phyloP scores from a whole-genome alignment of 2,329 filamentous ascomycete genomes.

The Aureobasidium uvarum region DNA sequence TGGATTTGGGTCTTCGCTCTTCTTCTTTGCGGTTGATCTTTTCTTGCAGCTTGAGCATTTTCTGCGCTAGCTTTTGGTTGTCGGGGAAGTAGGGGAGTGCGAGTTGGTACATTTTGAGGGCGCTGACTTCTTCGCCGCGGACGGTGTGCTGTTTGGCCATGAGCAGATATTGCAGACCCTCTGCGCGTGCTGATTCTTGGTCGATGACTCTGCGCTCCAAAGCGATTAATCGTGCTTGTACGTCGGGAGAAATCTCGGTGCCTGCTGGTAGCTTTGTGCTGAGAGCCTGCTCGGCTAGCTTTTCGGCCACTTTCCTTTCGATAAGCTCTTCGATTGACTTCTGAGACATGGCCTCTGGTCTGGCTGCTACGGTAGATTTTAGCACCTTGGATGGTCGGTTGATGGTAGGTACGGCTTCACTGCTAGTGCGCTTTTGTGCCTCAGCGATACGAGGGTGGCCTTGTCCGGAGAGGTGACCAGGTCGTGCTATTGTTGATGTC shows the following conservation, averaged over 20 bases:
- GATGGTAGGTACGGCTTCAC: constrained; percentile 39
- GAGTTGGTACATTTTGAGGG: constrained; percentile 80
- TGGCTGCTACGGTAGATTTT: constrained; percentile 40
- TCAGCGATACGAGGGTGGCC: constrained; percentile 34
- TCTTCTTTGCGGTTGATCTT: constrained; percentile 45
- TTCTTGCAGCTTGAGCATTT: constrained; percentile 56
- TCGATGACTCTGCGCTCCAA: constrained; percentile 81
- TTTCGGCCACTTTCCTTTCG: constrained; percentile 86
- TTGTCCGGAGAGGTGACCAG: constrained; percentile 24
- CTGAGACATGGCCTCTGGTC: constrained; percentile 43
- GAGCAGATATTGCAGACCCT: constrained; percentile 81
- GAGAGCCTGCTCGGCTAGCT: constrained; percentile 70
- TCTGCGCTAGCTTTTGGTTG: constrained; percentile 68
- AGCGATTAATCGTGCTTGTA: constrained; percentile 77
- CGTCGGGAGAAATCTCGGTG: constrained; percentile 64
- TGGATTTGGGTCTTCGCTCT: constrained; percentile 6
- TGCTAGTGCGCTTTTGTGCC: constrained; percentile 46
- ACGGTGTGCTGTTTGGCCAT: constrained; percentile 90
- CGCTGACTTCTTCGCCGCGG: constrained; percentile 71
- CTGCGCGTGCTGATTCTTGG: constrained; percentile 69
- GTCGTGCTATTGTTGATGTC: constrained; percentile 34
- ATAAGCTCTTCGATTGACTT: constrained; percentile 87
- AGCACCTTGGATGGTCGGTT: constrained; percentile 44
- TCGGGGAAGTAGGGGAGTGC: constrained; percentile 82
- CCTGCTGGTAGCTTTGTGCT: constrained; percentile 53